These are phyloP conservation scores for Amylocystis lapponica DNA, from an alignment of 768 basidiomycete species.

Conservation along the genomic window DNA sequence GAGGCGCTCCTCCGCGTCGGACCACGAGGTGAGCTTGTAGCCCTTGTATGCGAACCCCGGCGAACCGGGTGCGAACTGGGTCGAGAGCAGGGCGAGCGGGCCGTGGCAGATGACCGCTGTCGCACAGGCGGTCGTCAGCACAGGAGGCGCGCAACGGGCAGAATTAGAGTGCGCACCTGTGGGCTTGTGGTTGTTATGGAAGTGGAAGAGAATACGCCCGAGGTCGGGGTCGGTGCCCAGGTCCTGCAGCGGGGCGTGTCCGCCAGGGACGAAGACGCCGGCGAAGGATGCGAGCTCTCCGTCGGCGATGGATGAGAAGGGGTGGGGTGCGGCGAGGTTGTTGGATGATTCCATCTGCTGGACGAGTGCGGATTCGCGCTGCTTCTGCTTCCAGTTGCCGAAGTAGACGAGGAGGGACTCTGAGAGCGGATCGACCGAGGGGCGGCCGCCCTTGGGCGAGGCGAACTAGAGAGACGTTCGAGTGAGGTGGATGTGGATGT, in stretches of 20 bases:
- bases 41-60: slow-evolving; percentile 23
- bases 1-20: slow-evolving; percentile 21
- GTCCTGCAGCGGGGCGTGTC: slow-evolving; percentile 22
- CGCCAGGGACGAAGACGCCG: slow-evolving; percentile 25
- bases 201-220: slow-evolving; percentile 20
- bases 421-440: slow-evolving; percentile 20
- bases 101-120: slow-evolving; percentile 21
- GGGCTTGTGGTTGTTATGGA: slow-evolving; percentile 19
- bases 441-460: slow-evolving; percentile 17
- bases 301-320: slow-evolving; percentile 19
- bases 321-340: slow-evolving; percentile 17
- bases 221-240: slow-evolving; percentile 20
- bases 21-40: slow-evolving; percentile 24
- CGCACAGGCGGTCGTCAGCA: not conserved
- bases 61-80: slow-evolving; percentile 15
- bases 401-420: slow-evolving; percentile 18
- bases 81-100: slow-evolving; percentile 21
- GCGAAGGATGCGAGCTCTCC: slow-evolving; percentile 17
- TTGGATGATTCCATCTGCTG: slow-evolving; percentile 15
- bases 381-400: slow-evolving; percentile 17
- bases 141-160: not conserved
- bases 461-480: slow-evolving; percentile 13
- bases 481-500: not conserved
- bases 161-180: slow-evolving; percentile 12
- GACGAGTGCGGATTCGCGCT: slow-evolving; percentile 16